Evolutionary conservation across 371 early-diverging fungal genomes (phyloP).

Genomic region (Rhizopus sp.): DNA sequence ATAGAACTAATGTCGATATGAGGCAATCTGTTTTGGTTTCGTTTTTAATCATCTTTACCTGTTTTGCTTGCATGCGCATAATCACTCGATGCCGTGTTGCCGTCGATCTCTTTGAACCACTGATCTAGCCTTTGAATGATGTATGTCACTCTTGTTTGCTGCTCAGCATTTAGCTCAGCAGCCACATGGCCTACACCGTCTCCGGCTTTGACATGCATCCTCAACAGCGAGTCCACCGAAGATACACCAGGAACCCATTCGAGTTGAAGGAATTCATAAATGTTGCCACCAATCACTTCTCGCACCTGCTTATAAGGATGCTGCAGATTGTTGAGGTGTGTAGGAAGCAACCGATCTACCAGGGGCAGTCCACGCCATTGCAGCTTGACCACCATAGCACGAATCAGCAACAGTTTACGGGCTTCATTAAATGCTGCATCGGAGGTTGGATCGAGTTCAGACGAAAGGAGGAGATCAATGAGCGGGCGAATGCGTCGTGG

Average conservation of each 20-base stretch:
- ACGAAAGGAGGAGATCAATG: conserved; percentile 61
- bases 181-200: conserved; percentile 50
- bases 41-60: conserved; percentile 33
- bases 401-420: conserved; percentile 71
- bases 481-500: conserved; percentile 80
- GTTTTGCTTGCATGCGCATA: conserved; percentile 76
- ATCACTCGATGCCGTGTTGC: conserved; percentile 48
- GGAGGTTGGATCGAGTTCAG: conserved; percentile 74
- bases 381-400: conserved; percentile 55
- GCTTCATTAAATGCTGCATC: conserved; percentile 85
- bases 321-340: conserved; percentile 57
- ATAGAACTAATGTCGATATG: conserved; percentile 44
- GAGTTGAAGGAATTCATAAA: conserved; percentile 67
- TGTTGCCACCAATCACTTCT: conserved; percentile 71
- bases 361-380: conserved; percentile 71
- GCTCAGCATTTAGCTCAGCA: conserved; percentile 24
- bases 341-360: conserved; percentile 46
- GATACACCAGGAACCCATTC: conserved; percentile 66
- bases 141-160: conserved; percentile 26
- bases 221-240: conserved; percentile 43
- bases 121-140: conserved; percentile 34
- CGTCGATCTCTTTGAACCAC: conserved; percentile 45
- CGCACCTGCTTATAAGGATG: conserved; percentile 92
- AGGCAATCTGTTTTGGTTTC: background rate
- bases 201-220: conserved; percentile 23